A percentile compares a stretch with the other conserved stretches of the same genome.
These are phyloP conservation scores for Luffa aegyptiaca DNA, from an alignment of 306 rosid genomes.

Conservation along the genomic window DNA sequence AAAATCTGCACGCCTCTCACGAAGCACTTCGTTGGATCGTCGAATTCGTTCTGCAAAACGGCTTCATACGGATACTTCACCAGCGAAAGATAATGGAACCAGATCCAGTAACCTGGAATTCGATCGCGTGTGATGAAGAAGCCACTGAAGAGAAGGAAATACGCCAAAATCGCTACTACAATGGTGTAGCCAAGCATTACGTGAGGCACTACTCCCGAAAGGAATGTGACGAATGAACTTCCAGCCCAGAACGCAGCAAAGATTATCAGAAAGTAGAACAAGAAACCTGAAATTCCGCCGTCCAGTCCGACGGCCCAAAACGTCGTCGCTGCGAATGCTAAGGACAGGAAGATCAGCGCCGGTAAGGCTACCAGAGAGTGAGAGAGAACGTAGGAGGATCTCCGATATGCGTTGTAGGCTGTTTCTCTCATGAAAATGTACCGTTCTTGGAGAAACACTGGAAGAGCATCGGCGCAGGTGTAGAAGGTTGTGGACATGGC, in stretches of 20 bases:
- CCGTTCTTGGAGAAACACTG: conserved; percentile 82
- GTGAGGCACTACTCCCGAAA: conserved; percentile 87
- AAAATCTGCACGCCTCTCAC: conserved; percentile 76
- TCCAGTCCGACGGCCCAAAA: conserved; percentile 94
- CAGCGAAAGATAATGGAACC: conserved; percentile 82
- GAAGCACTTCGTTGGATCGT: conserved; percentile 45
- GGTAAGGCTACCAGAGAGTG: conserved; percentile 54
- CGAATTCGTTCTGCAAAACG: conserved; percentile 70
- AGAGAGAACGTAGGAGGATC: conserved; percentile 67
- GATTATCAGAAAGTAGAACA: conserved; percentile 56
- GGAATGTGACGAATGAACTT: conserved; percentile 75
- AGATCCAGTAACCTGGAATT: conserved; percentile 77
- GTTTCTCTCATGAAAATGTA: conserved; percentile 93
- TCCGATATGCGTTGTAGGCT: conserved; percentile 65
- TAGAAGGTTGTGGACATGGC: conserved; percentile 98
- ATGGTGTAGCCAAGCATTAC: conserved; percentile 87
- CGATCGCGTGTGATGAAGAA: conserved; percentile 79
- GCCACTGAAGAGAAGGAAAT: conserved; percentile 86
- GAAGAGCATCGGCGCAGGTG: conserved; percentile 89
- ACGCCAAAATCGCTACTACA: conserved; percentile 77
- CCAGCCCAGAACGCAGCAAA: conserved; percentile 87
- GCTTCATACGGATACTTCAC: conserved; percentile 85
- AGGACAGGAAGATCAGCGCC: conserved; percentile 37
- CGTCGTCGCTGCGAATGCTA: conserved; percentile 47
- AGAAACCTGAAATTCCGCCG: conserved; percentile 55